phyloP scores from a whole-genome alignment of 2,329 filamentous ascomycete genomes.

The Xylariaceae sp. region DNA sequence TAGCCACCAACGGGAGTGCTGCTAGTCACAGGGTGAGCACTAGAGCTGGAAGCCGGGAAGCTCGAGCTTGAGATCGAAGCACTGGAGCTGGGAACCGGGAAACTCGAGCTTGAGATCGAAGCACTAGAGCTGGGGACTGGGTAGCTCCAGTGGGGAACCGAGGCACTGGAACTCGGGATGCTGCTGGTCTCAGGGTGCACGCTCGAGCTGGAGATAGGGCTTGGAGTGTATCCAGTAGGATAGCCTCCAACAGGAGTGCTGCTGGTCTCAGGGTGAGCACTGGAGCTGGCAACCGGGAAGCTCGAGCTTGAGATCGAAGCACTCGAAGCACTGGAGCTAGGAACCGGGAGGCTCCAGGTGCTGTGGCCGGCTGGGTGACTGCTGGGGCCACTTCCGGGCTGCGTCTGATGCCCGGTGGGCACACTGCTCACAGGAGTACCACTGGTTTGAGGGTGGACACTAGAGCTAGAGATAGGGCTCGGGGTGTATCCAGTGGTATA shows the following conservation, averaged over 20 bases:
- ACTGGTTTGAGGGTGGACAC: neutral
- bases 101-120: neutral
- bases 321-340: neutral
- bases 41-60: neutral
- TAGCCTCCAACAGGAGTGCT: constrained; percentile 4
- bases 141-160: neutral
- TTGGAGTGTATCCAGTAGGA: constrained; percentile 4
- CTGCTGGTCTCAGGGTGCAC: neutral
- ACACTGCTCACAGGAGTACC: neutral
- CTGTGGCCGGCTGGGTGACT: neutral
- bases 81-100: neutral
- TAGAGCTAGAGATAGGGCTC: neutral
- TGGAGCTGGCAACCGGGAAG: neutral
- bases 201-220: neutral
- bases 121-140: neutral
- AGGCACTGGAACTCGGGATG: neutral
- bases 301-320: neutral
- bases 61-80: neutral
- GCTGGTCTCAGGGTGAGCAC: neutral
- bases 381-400: neutral
- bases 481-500: neutral
- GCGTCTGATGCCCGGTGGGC: neutral
- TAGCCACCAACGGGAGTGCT: neutral
- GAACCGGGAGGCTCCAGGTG: neutral
- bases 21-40: neutral